A percentile compares a stretch with the other conserved stretches of the same genome.
phyloP scores from a whole-genome alignment of 441 rosid species.

The Hura crepitans region DNA sequence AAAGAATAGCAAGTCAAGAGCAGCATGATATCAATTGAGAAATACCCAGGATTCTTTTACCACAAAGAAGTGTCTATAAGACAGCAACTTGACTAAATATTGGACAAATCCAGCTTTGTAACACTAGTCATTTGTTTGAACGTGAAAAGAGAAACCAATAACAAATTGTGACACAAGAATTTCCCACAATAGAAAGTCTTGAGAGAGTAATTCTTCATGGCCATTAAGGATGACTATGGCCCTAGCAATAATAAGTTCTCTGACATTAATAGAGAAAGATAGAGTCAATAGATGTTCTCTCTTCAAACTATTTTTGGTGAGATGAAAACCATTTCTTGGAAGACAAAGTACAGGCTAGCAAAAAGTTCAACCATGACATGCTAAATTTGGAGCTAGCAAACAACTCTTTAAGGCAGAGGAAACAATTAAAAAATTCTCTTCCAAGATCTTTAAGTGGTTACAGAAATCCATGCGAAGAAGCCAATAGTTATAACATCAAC shows the following conservation, averaged over 20 bases:
- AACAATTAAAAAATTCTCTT: neutral
- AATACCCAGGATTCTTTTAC: neutral
- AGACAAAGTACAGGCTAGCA: neutral
- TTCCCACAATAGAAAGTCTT: neutral
- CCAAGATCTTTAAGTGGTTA: neutral
- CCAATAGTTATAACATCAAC: neutral
- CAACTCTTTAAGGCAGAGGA: neutral
- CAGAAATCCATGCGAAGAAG: neutral
- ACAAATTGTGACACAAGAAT: neutral
- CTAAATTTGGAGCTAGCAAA: neutral
- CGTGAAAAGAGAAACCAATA: neutral
- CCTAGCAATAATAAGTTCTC: neutral
- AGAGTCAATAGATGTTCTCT: neutral
- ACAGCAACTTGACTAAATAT: neutral
- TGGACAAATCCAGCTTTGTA: neutral
- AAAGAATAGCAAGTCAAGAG: conserved; percentile 12
- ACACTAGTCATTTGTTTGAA: neutral
- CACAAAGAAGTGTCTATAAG: neutral
- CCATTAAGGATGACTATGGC: neutral
- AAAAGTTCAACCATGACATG: neutral
- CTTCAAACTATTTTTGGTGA: neutral
- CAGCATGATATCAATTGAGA: neutral
- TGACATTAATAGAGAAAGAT: no score
- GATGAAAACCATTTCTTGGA: neutral
- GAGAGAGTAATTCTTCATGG: neutral